Evolutionary conservation across 2,329 filamentous ascomycete species (phyloP).

Genomic region (Venturiaceae sp.): DNA sequence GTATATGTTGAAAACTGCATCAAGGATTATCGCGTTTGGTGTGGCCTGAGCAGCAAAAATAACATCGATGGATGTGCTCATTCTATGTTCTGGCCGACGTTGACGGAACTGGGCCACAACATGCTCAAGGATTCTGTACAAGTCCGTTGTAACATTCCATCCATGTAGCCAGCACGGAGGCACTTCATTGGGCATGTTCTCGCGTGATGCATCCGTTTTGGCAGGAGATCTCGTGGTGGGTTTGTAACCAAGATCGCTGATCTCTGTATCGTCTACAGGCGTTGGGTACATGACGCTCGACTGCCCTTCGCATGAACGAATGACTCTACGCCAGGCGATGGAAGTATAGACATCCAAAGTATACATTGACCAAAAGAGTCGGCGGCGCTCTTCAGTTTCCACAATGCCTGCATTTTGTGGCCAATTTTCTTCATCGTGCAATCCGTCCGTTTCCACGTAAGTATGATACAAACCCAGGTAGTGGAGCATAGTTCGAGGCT

Average conservation of each 20-base stretch:
- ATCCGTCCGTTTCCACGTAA: background rate
- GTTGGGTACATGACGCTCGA: constrained; percentile 38
- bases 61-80: constrained; percentile 8
- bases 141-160: constrained; percentile 49
- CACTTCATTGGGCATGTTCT: constrained; percentile 9
- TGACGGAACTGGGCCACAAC: constrained; percentile 23
- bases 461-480: constrained; percentile 1
- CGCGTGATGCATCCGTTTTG: background rate
- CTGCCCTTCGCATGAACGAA: constrained; percentile 36
- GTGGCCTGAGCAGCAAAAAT: constrained; percentile 14
- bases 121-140: constrained; percentile 48
- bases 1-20: constrained; percentile 19
- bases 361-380: constrained; percentile 30
- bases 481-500: background rate
- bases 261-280: constrained; percentile 37
- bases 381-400: background rate
- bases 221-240: constrained; percentile 13
- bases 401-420: background rate
- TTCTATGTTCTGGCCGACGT: constrained; percentile 6
- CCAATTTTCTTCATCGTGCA: constrained; percentile 2
- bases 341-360: constrained; percentile 45
- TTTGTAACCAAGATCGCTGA: constrained; percentile 13
- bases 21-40: constrained; percentile 16
- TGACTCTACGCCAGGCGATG: constrained; percentile 41
- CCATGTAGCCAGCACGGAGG: constrained; percentile 40